Conservation (phyloP, 163 green algal species). For the Prototheca wickerhamii region DNA sequence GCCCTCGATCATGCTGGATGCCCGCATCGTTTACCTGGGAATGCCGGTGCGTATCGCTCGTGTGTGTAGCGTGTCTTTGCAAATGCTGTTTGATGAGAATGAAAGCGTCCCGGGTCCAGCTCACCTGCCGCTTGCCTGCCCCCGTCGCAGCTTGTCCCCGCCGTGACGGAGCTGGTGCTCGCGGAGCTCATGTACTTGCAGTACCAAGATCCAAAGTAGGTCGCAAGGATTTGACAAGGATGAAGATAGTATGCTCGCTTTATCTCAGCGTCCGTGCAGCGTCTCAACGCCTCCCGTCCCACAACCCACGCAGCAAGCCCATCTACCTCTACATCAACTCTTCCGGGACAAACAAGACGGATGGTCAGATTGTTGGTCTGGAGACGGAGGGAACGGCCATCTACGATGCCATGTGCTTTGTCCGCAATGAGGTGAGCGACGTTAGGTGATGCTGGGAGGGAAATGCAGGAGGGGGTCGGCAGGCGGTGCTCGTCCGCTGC, state of each 20-base stretch:
- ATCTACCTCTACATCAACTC: constrained; percentile 99
- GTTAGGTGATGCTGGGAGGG: not conserved
- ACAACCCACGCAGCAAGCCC: constrained; percentile 54
- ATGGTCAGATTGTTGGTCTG: constrained; percentile 86
- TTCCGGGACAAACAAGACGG: constrained; percentile 83
- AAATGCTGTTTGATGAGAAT: constrained; percentile 1
- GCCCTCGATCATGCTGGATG: constrained; percentile 90
- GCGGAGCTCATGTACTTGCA: constrained; percentile 97
- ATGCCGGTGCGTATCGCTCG: constrained; percentile 76
- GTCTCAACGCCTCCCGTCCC: too few relatives aligned
- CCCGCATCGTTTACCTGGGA: constrained; percentile 93
- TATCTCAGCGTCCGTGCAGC: too few relatives aligned
- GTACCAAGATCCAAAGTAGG: constrained; percentile 61
- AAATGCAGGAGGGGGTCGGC: too few relatives aligned
- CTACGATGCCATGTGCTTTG: constrained; percentile 92
- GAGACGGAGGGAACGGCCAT: constrained; percentile 95
- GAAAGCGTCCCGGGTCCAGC: not conserved
- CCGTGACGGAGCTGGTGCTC: constrained; percentile 97
- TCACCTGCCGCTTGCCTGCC: not conserved
- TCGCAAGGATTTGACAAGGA: too few relatives aligned
- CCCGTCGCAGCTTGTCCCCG: constrained; percentile 78
- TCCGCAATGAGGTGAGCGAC: constrained; percentile 80
- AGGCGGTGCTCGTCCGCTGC: too few relatives aligned
- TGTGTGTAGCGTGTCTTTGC: not conserved
- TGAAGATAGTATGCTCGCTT: too few relatives aligned